Evolutionary conservation across 2,329 filamentous ascomycete species (phyloP).

Genomic region (Fusarium pininemorale): DNA sequence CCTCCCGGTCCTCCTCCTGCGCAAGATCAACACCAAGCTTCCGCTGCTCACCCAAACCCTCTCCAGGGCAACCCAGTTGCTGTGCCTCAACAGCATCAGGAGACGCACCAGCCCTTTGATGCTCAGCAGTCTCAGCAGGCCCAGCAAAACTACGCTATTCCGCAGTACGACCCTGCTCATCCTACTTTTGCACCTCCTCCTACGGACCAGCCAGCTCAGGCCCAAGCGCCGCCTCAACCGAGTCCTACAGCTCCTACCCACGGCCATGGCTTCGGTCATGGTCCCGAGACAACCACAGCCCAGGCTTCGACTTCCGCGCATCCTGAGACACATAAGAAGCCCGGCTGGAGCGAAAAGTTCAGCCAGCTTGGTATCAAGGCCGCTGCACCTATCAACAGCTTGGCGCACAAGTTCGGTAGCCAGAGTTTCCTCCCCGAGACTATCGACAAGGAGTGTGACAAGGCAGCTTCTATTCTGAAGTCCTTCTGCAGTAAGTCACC

Average conservation of each 20-base stretch:
- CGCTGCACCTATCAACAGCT: conserved; percentile 79
- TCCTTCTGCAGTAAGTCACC: conserved; percentile 80
- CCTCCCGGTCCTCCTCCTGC: conserved; percentile 39
- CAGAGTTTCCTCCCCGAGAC: conserved; percentile 89
- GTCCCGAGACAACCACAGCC: neutral
- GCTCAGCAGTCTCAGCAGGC: conserved; percentile 1
- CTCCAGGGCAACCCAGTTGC: conserved; percentile 32
- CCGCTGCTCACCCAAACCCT: conserved; percentile 28
- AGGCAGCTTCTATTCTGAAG: conserved; percentile 83
- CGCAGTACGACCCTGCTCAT: conserved; percentile 44
- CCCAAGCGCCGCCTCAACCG: neutral
- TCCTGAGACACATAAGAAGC: conserved; percentile 35
- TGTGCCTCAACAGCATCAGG: conserved; percentile 7
- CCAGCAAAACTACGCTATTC: conserved; percentile 42
- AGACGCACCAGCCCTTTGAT: neutral
- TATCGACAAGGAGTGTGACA: conserved; percentile 89
- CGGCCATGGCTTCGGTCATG: neutral
- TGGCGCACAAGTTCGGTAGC: conserved; percentile 82
- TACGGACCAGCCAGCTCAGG: conserved; percentile 4
- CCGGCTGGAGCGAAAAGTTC: conserved; percentile 45
- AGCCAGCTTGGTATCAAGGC: conserved; percentile 53
- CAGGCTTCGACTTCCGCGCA: conserved; percentile 15
- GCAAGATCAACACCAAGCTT: conserved; percentile 29
- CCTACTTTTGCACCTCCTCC: conserved; percentile 46
- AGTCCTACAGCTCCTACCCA: neutral